phyloP scores from a whole-genome alignment of 2,329 filamentous ascomycete species.

The Alternaria sp. region DNA sequence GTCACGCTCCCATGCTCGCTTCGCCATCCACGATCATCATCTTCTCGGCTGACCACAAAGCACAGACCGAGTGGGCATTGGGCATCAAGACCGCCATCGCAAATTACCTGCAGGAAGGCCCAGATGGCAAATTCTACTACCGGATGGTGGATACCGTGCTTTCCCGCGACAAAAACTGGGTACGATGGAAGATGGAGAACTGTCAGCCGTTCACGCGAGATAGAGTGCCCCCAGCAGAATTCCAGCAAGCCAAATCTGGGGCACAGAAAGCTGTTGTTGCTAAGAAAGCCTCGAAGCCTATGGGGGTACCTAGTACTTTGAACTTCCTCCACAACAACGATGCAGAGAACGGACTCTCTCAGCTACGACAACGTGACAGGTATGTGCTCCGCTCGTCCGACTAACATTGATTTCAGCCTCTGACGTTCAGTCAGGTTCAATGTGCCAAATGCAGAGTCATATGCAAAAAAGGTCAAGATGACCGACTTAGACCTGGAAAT shows the following conservation, averaged over 20 bases:
- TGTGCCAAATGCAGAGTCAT: conserved; percentile 74
- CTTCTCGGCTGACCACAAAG: conserved; percentile 46
- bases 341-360: conserved; percentile 69
- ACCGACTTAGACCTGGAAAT: conserved; percentile 89
- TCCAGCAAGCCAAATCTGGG: conserved; percentile 72
- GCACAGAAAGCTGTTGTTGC: conserved; percentile 73
- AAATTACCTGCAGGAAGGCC: conserved; percentile 80
- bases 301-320: conserved; percentile 30
- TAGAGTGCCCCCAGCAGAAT: conserved; percentile 73
- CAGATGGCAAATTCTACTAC: conserved; percentile 91
- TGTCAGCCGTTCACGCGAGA: conserved; percentile 86
- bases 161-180: conserved; percentile 97
- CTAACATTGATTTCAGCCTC: conserved; percentile 21
- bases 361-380: conserved; percentile 70
- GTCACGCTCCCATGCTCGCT: conserved; percentile 23
- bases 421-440: conserved; percentile 64
- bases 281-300: conserved; percentile 70
- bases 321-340: conserved; percentile 78
- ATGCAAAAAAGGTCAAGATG: conserved; percentile 76
- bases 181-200: conserved; percentile 95
- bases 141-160: conserved; percentile 97
- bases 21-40: conserved; percentile 35
- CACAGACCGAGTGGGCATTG: conserved; percentile 81
- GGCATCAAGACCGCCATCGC: conserved; percentile 82
- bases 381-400: conserved; percentile 50